Conservation (phyloP, 768 basidiomycete genomes). For the Suillus placidus region DNA sequence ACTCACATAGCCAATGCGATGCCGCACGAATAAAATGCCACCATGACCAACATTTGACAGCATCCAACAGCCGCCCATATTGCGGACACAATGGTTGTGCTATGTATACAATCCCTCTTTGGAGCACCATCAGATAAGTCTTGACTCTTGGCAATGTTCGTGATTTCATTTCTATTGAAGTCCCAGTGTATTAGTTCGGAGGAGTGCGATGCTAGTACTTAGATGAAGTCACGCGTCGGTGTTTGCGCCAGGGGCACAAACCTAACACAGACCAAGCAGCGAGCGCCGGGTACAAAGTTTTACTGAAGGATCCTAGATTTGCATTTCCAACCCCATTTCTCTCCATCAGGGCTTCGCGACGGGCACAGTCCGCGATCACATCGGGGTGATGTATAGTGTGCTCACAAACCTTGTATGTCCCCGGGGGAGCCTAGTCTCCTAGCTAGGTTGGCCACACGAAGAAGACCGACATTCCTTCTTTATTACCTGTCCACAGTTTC, state of each 20-base stretch:
- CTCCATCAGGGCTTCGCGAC: background rate
- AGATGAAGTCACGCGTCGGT: background rate
- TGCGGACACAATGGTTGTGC: background rate
- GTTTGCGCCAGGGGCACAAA: background rate
- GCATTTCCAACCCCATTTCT: background rate
- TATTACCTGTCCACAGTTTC: background rate
- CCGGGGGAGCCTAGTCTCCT: background rate
- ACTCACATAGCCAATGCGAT: background rate
- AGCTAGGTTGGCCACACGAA: background rate
- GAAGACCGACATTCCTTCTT: background rate
- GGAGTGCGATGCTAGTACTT: background rate
- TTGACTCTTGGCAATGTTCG: background rate
- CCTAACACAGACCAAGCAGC: background rate
- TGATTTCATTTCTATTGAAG: background rate
- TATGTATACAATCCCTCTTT: background rate
- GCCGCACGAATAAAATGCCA: background rate
- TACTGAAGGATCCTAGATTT: background rate
- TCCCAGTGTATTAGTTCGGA: background rate
- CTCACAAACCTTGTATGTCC: background rate
- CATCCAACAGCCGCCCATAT: background rate
- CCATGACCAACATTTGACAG: background rate
- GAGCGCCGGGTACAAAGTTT: background rate
- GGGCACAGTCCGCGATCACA: background rate
- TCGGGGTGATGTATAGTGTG: background rate
- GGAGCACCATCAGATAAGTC: background rate